phyloP scores from a whole-genome alignment of 2,329 filamentous ascomycete genomes.

The Didymosphaeria variabile region DNA sequence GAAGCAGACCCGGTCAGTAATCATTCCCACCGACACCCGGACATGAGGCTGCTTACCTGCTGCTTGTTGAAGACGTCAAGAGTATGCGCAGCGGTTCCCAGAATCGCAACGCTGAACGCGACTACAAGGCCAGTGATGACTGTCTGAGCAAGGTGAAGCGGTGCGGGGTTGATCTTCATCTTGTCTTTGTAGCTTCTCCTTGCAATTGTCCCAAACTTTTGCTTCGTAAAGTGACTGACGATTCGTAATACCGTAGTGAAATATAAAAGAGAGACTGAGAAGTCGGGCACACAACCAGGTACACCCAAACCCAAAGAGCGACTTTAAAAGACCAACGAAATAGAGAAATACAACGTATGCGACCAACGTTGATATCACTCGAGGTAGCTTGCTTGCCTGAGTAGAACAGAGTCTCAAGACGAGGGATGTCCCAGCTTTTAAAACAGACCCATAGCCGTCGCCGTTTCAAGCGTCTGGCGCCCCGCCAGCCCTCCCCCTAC shows the following conservation, averaged over 20 bases:
- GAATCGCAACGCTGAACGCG: constrained; percentile 51
- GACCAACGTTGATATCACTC: constrained; percentile 26
- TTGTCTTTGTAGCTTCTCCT: constrained; percentile 20
- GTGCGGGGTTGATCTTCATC: constrained; percentile 50
- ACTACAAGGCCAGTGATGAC: constrained; percentile 49
- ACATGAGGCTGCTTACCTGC: constrained; percentile 19
- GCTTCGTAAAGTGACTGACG: neutral
- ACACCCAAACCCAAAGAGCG: constrained; percentile 28
- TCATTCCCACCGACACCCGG: too few relatives aligned
- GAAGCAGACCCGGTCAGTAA: neutral
- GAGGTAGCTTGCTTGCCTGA: constrained; percentile 26
- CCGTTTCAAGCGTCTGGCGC: constrained; percentile 36
- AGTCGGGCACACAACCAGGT: constrained; percentile 40
- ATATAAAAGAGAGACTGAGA: constrained; percentile 20
- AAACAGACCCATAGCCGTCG: constrained; percentile 43
- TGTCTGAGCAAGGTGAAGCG: constrained; percentile 47
- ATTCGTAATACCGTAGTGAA: constrained; percentile 12
- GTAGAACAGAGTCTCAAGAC: constrained; percentile 27
- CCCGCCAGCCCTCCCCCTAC: constrained; percentile 5
- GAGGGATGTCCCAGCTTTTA: constrained; percentile 42
- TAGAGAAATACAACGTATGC: constrained; percentile 23
- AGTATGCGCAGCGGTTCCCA: constrained; percentile 55
- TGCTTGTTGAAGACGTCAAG: constrained; percentile 55
- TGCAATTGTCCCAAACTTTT: neutral
- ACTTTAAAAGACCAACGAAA: constrained; percentile 29